Percentiles rank a stretch among this genome's conserved stretches.
phyloP scores from a whole-genome alignment of 257 asterid species.

The Scutellaria baicalensis region DNA sequence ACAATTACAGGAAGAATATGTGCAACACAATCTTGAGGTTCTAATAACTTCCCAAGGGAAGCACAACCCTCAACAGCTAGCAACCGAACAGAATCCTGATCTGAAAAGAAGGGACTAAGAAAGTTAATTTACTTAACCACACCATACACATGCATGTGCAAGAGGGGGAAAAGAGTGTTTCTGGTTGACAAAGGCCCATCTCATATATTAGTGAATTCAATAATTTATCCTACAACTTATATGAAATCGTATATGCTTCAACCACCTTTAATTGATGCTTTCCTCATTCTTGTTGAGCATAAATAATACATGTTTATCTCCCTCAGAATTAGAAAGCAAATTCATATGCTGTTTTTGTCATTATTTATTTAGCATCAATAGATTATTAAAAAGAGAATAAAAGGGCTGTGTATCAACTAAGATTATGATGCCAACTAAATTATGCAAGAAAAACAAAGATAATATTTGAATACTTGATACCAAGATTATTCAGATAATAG shows the following conservation, averaged over 20 bases:
- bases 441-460: no score
- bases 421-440: no score
- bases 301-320: neutral
- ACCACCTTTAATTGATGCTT: neutral
- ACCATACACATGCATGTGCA: neutral
- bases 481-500: no score
- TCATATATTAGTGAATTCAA: neutral
- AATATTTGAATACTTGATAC: no score
- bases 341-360: neutral
- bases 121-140: constrained; percentile 8
- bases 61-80: constrained; percentile 97
- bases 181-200: neutral
- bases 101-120: constrained; percentile 30
- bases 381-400: no score
- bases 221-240: neutral
- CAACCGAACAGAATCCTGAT: constrained; percentile 94
- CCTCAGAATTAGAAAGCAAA: neutral
- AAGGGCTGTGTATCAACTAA: no score
- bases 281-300: neutral
- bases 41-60: constrained; percentile 85
- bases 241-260: neutral
- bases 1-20: constrained; percentile 93
- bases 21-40: constrained; percentile 84
- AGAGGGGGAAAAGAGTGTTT: no score
- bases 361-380: no score